These are phyloP conservation scores for Boletus fagicola DNA, from an alignment of 768 basidiomycete genomes.

Conservation along the genomic window DNA sequence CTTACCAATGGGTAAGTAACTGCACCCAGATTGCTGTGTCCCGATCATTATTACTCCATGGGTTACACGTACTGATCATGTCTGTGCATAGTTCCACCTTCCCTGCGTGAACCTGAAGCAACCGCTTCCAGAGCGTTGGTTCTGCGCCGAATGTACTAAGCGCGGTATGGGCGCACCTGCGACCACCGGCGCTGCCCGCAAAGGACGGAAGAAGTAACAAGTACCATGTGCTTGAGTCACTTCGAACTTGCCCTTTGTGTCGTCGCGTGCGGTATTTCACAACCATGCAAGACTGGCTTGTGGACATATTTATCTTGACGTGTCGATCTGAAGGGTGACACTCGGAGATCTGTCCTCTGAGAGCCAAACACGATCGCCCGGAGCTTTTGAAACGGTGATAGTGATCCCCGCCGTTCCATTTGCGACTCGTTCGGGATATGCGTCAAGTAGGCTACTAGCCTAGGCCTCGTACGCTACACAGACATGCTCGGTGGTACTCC, in stretches of 20 bases:
- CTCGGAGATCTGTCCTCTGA: not conserved
- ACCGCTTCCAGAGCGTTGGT: slow-evolving; percentile 58
- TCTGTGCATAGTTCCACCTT: slow-evolving; percentile 52
- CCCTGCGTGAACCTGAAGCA: slow-evolving; percentile 57
- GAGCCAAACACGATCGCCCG: not conserved
- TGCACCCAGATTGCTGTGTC: not conserved
- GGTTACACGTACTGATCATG: slow-evolving; percentile 12
- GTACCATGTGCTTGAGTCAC: not conserved
- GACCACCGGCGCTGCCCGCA: slow-evolving; percentile 30
- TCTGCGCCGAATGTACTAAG: slow-evolving; percentile 52
- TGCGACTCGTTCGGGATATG: not conserved
- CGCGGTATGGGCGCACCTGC: slow-evolving; percentile 36
- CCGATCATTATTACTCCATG: not conserved
- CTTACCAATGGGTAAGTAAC: slow-evolving; percentile 60
- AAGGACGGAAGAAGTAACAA: slow-evolving; percentile 42
- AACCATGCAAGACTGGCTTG: not conserved
- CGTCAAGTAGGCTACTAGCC: not conserved
- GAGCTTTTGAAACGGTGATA: not conserved
- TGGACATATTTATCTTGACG: slow-evolving; percentile 4
- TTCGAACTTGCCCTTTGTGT: not conserved
- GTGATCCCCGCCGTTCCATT: not conserved
- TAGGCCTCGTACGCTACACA: not conserved
- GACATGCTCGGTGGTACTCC: not conserved
- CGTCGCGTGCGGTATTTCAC: not conserved
- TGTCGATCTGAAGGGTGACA: not conserved